Conservation (phyloP, 371 early-diverging fungal genomes). For the Mortierella sp. region DNA sequence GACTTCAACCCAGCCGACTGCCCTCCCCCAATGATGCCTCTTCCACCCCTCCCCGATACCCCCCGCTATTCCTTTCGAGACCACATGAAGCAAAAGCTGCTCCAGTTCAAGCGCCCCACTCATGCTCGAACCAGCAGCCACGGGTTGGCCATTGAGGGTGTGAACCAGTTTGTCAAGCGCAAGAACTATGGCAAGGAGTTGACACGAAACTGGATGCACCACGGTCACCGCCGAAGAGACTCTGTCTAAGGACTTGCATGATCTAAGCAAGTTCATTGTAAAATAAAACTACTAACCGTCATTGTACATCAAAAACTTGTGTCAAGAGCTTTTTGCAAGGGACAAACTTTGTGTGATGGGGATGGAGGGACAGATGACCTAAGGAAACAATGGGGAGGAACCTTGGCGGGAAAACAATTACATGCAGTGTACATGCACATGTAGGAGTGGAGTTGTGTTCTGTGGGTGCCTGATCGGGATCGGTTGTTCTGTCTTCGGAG, state of each 20-base stretch:
- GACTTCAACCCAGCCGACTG: not conserved
- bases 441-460: too few relatives aligned
- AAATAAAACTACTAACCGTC: too few relatives aligned
- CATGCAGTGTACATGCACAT: too few relatives aligned
- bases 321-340: too few relatives aligned
- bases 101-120: conserved; percentile 19
- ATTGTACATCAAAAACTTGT: too few relatives aligned
- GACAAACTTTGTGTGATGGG: too few relatives aligned
- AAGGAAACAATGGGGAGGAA: too few relatives aligned
- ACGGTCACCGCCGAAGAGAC: conserved; percentile 27
- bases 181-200: conserved; percentile 31
- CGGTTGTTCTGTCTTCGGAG: too few relatives aligned
- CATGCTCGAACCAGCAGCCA: conserved; percentile 36
- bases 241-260: conserved; percentile 17
- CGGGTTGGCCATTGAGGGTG: conserved; percentile 36
- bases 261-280: not conserved
- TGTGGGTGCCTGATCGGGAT: too few relatives aligned
- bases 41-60: conserved; percentile 31
- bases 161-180: conserved; percentile 32
- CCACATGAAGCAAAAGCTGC: conserved; percentile 29
- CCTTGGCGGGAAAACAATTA: too few relatives aligned
- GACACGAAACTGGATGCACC: conserved; percentile 27
- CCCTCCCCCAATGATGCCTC: conserved; percentile 30
- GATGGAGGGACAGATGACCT: too few relatives aligned
- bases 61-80: conserved; percentile 28